Evolutionary conservation across 1,284 basidiomycete genomes (phyloP).

Genomic region (Ustilago xerochloae): DNA sequence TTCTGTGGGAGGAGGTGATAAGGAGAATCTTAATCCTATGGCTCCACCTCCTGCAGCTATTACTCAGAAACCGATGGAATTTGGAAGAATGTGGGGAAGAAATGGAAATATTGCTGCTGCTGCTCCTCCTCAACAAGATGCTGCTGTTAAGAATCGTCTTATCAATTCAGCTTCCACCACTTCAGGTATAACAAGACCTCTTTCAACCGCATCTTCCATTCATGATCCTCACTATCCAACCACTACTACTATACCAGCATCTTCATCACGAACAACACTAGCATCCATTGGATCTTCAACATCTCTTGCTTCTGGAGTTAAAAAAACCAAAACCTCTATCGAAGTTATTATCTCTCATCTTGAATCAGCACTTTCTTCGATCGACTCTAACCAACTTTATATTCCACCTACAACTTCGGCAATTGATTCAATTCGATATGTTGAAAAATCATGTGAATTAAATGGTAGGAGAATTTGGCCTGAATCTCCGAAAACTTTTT

Average conservation of each 20-base stretch:
- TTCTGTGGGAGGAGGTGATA: conserved; percentile 27
- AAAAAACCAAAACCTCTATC: conserved; percentile 44
- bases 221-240: conserved; percentile 8
- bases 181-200: conserved; percentile 3
- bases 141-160: conserved; percentile 50
- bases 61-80: conserved; percentile 21
- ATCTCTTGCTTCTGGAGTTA: conserved; percentile 19
- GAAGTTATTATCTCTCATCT: conserved; percentile 74
- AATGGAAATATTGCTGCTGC: conserved; percentile 17
- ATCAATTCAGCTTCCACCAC: conserved; percentile 13
- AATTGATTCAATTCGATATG: conserved; percentile 19
- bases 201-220: conserved; percentile 13
- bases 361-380: conserved; percentile 77
- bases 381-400: conserved; percentile 75
- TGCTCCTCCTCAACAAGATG: conserved; percentile 3
- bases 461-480: conserved; percentile 70
- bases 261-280: conserved; percentile 29
- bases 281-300: conserved; percentile 34
- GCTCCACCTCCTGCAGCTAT: conserved; percentile 25
- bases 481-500: conserved; percentile 83
- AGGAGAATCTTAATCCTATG: conserved; percentile 59
- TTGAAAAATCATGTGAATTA: conserved; percentile 53
- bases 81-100: conserved; percentile 33
- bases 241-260: background rate
- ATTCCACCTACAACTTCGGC: conserved; percentile 68